Evolutionary conservation across 1,284 basidiomycete species (phyloP).

Genomic region (Gymnopus androsaceus): DNA sequence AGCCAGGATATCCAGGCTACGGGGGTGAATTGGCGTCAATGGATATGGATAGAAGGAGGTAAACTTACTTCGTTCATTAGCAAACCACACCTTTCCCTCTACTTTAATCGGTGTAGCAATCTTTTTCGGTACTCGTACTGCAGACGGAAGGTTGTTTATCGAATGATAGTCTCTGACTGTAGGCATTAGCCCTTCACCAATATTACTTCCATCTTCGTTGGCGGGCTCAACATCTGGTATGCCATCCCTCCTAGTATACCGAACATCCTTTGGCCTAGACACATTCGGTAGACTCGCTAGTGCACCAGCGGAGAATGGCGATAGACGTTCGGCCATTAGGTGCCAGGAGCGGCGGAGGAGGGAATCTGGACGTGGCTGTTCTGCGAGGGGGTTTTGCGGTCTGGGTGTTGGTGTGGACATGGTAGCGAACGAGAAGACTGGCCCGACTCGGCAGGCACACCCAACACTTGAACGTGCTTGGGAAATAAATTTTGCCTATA

Average conservation of each 20-base stretch:
- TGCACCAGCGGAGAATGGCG: conserved; percentile 72
- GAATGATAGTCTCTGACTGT: conserved; percentile 71
- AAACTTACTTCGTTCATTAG: conserved; percentile 88
- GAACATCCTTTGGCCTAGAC: conserved; percentile 50
- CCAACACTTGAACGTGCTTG: too few species aligned
- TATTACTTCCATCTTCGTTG: too few species aligned
- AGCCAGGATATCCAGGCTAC: conserved; percentile 91
- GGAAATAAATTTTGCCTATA: too few species aligned
- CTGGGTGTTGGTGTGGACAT: too few species aligned
- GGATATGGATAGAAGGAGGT: neutral
- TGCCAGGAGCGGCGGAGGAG: conserved; percentile 53
- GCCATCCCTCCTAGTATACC: conserved; percentile 69
- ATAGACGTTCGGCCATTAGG: conserved; percentile 56
- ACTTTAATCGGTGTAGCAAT: conserved; percentile 89
- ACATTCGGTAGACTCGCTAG: conserved; percentile 66
- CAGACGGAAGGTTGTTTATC: conserved; percentile 59
- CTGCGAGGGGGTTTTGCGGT: too few species aligned
- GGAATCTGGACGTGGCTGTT: too few species aligned
- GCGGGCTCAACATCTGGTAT: conserved; percentile 63
- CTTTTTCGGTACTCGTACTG: conserved; percentile 80
- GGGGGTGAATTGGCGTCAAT: neutral
- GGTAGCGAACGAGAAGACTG: too few species aligned
- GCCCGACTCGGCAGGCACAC: too few species aligned
- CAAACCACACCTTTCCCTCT: conserved; percentile 99
- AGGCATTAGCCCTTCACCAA: too few species aligned